Evolutionary conservation across 306 rosid species (phyloP), one percentile per base, ranked within the genome.

Genomic region (Ziziphus jujuba): DNA sequence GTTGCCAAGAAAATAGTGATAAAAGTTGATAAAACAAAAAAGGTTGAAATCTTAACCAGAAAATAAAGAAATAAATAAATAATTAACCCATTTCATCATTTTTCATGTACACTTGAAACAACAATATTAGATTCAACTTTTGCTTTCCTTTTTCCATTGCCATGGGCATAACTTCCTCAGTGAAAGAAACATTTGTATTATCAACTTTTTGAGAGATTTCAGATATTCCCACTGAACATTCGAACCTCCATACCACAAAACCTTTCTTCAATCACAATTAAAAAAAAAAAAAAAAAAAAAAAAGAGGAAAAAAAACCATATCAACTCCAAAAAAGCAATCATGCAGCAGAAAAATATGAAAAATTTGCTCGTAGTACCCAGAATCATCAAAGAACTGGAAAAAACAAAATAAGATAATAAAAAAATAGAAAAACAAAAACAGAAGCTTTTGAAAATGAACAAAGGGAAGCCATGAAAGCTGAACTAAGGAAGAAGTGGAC

Each of bases 391-490:
- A 35, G 19, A 19, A 7, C 70, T 15, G 40, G 59, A 54, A 51
- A 69, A 10, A 63, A 2, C 11, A 22, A 11, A 31, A 57, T 21
- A 16, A 70, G 13, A 16, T 15, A 1, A 34, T 47, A 16, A 10
- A 33, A 22, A 55, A 2, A 35, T 40, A 62, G 13, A 56, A 44
- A 17, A 44, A 38, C 24, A 56, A 28, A 4, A 38, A 19, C 15
- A 45, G 11, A 40, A 61, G 16, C 8, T 16, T n/a, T 13, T 43
- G 40, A 49, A 14, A 38, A 5, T 34, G 5, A 68, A 43, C 0
- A 9, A n/a, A 67, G 35, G 60, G 70, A 61, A 38, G 12, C 62
- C 49, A 58, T 31, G 8, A 71, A 57, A 73, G 66, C 34, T 7
- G 25, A 54, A 33, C 17, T 21, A 50, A 34, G 21, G 19, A 43